Conservation (phyloP, 108 stramenopile species). For the Fistulifera pelliculosa region DNA sequence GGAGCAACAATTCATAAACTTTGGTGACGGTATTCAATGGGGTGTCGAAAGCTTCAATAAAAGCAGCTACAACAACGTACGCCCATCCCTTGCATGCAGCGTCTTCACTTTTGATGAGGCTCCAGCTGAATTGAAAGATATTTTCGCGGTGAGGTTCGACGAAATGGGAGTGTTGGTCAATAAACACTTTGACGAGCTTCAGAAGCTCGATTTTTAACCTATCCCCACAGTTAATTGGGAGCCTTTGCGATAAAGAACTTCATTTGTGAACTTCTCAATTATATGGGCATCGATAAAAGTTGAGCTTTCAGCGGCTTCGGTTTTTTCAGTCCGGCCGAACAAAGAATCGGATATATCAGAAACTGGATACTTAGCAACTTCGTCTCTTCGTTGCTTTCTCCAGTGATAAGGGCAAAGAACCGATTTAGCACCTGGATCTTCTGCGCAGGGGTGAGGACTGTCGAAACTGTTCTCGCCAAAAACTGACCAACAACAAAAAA, state of each 20-base stretch:
- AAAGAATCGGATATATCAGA: constrained; percentile 64
- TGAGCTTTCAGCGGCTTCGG: constrained; percentile 5
- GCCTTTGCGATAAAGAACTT: constrained; percentile 31
- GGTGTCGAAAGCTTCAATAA: constrained; percentile 72
- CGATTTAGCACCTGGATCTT: constrained; percentile 49
- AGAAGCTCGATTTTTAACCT: constrained; percentile 83
- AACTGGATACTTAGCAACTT: constrained; percentile 62
- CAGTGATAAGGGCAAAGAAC: constrained; percentile 60
- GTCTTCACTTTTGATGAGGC: constrained; percentile 77
- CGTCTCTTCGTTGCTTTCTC: constrained; percentile 73
- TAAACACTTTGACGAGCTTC: constrained; percentile 67
- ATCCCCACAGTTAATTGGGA: constrained; percentile 28
- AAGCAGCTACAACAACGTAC: constrained; percentile 77
- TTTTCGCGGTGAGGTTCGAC: too few relatives aligned
- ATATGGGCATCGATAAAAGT: constrained; percentile 17
- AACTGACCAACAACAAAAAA: constrained; percentile 52
- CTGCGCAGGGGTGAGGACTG: constrained; percentile 24
- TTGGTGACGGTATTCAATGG: constrained; percentile 83
- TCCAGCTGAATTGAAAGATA: constrained; percentile 88
- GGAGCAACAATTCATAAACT: constrained; percentile 73
- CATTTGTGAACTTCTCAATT: constrained; percentile 27
- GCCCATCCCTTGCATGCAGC: constrained; percentile 83
- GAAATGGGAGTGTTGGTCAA: constrained; percentile 33
- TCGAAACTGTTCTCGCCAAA: constrained; percentile 38
- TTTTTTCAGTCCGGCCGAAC: constrained; percentile 1